Conservation (phyloP, 805 yeast species). For the Danielia oregonensis region DNA sequence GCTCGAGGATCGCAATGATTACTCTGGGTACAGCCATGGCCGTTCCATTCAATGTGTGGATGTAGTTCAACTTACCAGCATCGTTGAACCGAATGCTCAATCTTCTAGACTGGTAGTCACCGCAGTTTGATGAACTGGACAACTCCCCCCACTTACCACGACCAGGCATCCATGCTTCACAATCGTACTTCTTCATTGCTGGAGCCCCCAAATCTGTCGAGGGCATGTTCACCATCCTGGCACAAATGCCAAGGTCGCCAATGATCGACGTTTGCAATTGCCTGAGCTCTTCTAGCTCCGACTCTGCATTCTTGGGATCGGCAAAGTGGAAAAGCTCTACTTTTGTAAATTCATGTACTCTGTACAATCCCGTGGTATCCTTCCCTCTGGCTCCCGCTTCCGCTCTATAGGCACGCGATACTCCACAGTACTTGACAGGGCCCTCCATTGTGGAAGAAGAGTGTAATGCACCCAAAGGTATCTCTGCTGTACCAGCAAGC, state of each 20-base stretch:
- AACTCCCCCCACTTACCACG: constrained; percentile 91
- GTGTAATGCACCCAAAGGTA: constrained; percentile 81
- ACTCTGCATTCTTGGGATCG: constrained; percentile 40
- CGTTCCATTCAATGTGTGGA: constrained; percentile 89
- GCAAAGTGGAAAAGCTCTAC: constrained; percentile 87
- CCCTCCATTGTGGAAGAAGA: constrained; percentile 45
- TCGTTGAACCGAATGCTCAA: constrained; percentile 59
- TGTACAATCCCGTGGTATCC: constrained; percentile 85
- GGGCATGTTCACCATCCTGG: constrained; percentile 86
- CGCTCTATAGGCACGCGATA: constrained; percentile 85
- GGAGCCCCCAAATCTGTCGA: constrained; percentile 90
- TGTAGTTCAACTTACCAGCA: constrained; percentile 43
- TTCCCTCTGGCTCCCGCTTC: constrained; percentile 97
- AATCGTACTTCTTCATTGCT: constrained; percentile 85
- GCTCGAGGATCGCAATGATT: constrained; percentile 86
- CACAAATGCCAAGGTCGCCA: constrained; percentile 65
- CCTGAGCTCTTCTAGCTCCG: constrained; percentile 57
- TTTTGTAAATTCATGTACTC: constrained; percentile 96
- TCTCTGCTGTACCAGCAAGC: constrained; percentile 92
- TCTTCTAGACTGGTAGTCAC: constrained; percentile 86
- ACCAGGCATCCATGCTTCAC: constrained; percentile 99
- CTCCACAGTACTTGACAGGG: constrained; percentile 68
- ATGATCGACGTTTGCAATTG: constrained; percentile 64
- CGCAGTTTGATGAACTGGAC: constrained; percentile 86
- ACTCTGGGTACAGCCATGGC: constrained; percentile 94